A percentile compares a stretch with the other conserved stretches of the same genome.
Conservation (phyloP, 2,329 filamentous ascomycete genomes). For the Biscogniauxia marginata region DNA sequence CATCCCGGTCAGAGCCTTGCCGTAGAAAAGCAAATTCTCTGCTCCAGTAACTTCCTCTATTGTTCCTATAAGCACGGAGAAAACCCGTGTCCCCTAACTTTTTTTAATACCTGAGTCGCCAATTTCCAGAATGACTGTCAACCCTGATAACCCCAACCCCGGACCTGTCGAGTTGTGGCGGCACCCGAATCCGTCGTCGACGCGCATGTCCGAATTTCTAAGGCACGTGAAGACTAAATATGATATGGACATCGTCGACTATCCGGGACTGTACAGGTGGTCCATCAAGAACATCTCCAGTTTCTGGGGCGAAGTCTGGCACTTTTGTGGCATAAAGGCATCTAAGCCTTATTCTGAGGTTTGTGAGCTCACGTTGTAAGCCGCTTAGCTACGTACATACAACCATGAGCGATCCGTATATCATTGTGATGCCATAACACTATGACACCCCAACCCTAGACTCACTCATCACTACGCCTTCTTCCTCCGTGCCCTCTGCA, state of each 20-base stretch:
- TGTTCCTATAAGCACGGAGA: not conserved
- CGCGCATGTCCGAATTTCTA: conserved; percentile 72
- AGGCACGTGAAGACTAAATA: conserved; percentile 68
- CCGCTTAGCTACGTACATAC: too few relatives aligned
- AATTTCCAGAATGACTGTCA: conserved; percentile 22
- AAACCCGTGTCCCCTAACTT: too few relatives aligned
- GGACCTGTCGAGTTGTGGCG: conserved; percentile 62
- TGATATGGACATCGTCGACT: conserved; percentile 59
- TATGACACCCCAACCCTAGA: not conserved
- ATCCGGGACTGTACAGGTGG: conserved; percentile 80
- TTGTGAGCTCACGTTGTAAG: conserved; percentile 1
- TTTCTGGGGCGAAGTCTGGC: conserved; percentile 88
- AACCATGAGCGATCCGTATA: not conserved
- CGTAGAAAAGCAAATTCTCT: not conserved
- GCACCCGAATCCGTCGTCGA: conserved; percentile 64
- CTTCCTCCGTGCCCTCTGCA: not conserved
- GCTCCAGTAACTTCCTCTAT: not conserved
- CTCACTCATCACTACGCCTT: not conserved
- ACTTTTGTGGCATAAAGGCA: conserved; percentile 73
- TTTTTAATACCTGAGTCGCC: too few relatives aligned
- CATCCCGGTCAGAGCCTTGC: too few relatives aligned
- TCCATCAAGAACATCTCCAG: conserved; percentile 71
- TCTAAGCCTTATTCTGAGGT: conserved; percentile 63
- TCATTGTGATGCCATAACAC: not conserved
- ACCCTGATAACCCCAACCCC: conserved; percentile 18